Conservation (phyloP, 2,329 filamentous ascomycete genomes). For the Cryphonectria nitschkei region DNA sequence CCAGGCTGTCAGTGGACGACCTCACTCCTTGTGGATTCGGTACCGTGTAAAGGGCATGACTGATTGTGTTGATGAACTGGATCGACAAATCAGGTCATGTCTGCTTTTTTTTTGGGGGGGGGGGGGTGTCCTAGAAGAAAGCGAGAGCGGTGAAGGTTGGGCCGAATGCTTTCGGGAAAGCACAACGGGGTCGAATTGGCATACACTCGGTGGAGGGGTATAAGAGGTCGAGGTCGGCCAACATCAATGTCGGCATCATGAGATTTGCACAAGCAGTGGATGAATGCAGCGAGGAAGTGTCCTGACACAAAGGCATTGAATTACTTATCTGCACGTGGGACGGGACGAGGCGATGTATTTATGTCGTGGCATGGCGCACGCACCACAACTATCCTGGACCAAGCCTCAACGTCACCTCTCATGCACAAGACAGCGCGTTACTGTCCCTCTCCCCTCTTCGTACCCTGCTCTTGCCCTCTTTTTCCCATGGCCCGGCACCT, state of each 20-base stretch:
- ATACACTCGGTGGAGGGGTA: neutral
- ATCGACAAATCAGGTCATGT: neutral
- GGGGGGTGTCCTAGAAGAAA: neutral
- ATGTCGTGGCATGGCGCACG: neutral
- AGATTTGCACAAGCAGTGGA: neutral
- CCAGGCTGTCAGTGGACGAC: neutral
- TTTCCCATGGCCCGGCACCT: neutral
- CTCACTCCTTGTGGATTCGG: neutral
- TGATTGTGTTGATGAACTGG: neutral
- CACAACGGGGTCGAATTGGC: neutral
- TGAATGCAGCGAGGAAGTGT: neutral
- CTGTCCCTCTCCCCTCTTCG: neutral
- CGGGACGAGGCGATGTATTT: neutral
- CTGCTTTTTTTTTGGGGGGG: neutral
- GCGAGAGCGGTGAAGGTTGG: neutral
- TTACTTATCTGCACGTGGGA: neutral
- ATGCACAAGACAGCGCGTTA: neutral
- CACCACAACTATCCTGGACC: neutral
- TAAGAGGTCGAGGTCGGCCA: neutral
- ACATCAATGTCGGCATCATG: neutral
- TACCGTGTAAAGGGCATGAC: neutral
- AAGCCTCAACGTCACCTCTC: neutral
- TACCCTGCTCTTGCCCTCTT: neutral
- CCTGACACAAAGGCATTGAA: neutral
- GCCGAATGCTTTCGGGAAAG: slow-evolving; percentile 2